A percentile compares a stretch with the other conserved stretches of the same genome.
Evolutionary conservation across 2,329 filamentous ascomycete genomes (phyloP).

Genomic region (Pseudocercospora crystallina): DNA sequence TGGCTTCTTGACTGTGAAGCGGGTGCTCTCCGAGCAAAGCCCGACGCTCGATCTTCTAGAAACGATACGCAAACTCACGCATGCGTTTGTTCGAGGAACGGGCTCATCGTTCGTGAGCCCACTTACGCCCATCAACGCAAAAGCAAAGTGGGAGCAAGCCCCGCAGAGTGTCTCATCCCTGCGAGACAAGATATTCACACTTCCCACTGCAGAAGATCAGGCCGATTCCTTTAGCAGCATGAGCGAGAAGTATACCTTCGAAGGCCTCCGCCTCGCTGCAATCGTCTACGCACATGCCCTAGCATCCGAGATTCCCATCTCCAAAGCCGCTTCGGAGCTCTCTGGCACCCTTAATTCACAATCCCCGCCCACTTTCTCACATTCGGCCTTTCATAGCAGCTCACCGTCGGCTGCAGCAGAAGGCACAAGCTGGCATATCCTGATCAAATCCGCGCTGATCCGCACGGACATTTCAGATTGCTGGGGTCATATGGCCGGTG

Average conservation of each 20-base stretch:
- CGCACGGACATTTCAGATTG: slow-evolving; percentile 31
- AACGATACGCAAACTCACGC: slow-evolving; percentile 18
- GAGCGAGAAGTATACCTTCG: slow-evolving; percentile 27
- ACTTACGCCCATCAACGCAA: slow-evolving; percentile 3
- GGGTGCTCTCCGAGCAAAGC: slow-evolving; percentile 11
- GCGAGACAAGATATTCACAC: slow-evolving; percentile 20
- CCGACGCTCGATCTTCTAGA: slow-evolving; percentile 19
- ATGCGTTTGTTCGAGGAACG: slow-evolving; percentile 14
- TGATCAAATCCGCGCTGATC: slow-evolving; percentile 27
- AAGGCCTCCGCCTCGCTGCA: slow-evolving; percentile 31
- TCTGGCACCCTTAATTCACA: neutral
- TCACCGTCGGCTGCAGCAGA: neutral
- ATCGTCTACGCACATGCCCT: slow-evolving; percentile 31
- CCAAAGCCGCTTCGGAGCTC: slow-evolving; percentile 21
- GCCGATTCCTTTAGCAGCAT: slow-evolving; percentile 14
- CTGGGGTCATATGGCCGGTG: slow-evolving; percentile 36
- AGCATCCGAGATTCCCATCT: slow-evolving; percentile 23
- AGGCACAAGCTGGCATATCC: slow-evolving; percentile 19
- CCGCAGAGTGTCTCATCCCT: slow-evolving; percentile 5
- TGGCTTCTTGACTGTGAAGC: slow-evolving; percentile 20
- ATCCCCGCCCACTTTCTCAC: neutral
- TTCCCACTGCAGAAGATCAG: slow-evolving; percentile 6
- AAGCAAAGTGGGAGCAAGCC: slow-evolving; percentile 10
- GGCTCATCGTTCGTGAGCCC: slow-evolving; percentile 5
- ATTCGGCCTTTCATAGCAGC: neutral